Evolutionary conservation across 495 filamentous ascomycete genomes (phyloP).

Genomic region (Hypoxylon trugodes): DNA sequence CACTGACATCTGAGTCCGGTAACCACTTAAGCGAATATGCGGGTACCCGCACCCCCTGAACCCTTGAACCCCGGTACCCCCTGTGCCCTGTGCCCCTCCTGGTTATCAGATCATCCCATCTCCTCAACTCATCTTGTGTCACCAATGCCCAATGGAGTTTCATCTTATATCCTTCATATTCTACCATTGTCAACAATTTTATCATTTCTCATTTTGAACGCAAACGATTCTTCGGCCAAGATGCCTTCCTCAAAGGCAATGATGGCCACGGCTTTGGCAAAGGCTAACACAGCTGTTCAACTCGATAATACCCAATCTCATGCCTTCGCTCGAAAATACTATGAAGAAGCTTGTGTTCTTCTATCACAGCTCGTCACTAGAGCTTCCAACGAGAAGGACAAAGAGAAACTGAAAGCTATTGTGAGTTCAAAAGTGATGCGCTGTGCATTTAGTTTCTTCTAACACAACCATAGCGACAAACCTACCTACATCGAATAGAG

Average conservation of each 20-base stretch:
- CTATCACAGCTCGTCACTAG: constrained; percentile 86
- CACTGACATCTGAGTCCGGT: not conserved
- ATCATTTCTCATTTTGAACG: constrained; percentile 3
- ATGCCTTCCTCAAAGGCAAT: constrained; percentile 82
- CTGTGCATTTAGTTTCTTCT: not conserved
- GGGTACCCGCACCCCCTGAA: constrained; percentile 28
- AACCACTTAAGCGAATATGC: constrained; percentile 30
- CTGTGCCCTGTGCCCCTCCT: no score
- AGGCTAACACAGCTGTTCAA: constrained; percentile 93
- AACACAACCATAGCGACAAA: constrained; percentile 24
- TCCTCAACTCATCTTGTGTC: constrained; percentile 26
- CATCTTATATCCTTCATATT: constrained; percentile 14
- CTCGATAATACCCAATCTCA: constrained; percentile 95
- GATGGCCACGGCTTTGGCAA: constrained; percentile 90
- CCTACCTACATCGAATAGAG: constrained; percentile 33
- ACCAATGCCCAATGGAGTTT: constrained; percentile 25
- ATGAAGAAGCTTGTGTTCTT: constrained; percentile 85
- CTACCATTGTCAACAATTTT: constrained; percentile 28
- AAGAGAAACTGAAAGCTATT: constrained; percentile 85
- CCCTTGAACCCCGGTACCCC: no score
- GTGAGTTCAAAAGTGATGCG: constrained; percentile 66
- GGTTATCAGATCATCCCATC: constrained; percentile 32
- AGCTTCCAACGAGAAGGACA: constrained; percentile 84
- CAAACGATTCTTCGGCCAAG: constrained; percentile 47
- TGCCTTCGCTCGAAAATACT: constrained; percentile 90